A percentile compares a stretch with the other conserved stretches of the same genome.
phyloP scores from a whole-genome alignment of 257 asterid genomes.

The Jasminum sambac region DNA sequence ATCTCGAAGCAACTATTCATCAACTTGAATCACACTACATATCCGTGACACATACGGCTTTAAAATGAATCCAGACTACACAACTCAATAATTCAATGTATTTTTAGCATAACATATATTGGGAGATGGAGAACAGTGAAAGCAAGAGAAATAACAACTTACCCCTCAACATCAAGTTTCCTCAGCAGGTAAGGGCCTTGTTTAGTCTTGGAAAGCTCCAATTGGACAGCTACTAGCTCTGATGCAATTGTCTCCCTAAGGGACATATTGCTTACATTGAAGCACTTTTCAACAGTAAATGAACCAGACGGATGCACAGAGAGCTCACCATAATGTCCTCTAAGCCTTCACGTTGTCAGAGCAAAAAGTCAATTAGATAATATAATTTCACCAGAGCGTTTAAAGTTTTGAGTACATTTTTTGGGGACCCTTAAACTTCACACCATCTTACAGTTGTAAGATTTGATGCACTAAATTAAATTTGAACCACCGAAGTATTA shows the following conservation, averaged over 20 bases:
- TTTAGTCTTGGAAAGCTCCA: slow-evolving; percentile 74
- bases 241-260: slow-evolving; percentile 82
- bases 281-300: slow-evolving; percentile 83
- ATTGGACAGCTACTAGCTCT: slow-evolving; percentile 61
- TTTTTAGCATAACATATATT: background rate
- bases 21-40: background rate
- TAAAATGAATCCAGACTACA: background rate
- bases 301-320: slow-evolving; percentile 78
- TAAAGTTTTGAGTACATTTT: background rate
- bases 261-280: slow-evolving; percentile 58
- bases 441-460: background rate
- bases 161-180: slow-evolving; percentile 94
- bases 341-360: slow-evolving; percentile 50
- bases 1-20: background rate
- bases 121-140: background rate
- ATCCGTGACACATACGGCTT: background rate
- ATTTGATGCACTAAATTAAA: background rate
- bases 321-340: slow-evolving; percentile 91
- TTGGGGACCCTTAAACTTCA: background rate
- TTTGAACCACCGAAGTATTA: background rate
- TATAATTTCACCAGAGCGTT: slow-evolving; percentile 16
- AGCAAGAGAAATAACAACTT: slow-evolving; percentile 23
- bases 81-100: background rate
- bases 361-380: slow-evolving; percentile 20
- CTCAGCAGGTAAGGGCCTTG: slow-evolving; percentile 94